phyloP scores from a whole-genome alignment of 2,329 filamentous ascomycete genomes.

The Hirsutella thompsonii region DNA sequence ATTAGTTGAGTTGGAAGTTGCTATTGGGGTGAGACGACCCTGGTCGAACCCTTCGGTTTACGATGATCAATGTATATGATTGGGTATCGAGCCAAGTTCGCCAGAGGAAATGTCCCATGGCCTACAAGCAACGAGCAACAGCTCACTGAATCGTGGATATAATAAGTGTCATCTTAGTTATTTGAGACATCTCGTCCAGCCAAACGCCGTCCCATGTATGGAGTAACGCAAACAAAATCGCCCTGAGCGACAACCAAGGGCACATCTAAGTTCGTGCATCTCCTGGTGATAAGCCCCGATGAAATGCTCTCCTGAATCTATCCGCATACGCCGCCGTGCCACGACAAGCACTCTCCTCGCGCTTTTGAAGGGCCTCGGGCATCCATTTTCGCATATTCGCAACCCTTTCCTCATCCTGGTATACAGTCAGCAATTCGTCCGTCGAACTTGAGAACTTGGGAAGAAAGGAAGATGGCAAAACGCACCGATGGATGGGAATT shows the following conservation, averaged over 20 bases:
- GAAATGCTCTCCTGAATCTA: constrained; percentile 35
- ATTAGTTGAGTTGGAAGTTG: no score
- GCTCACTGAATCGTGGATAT: no score
- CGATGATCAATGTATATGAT: no score
- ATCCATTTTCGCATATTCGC: constrained; percentile 53
- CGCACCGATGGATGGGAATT: constrained; percentile 63
- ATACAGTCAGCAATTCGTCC: background rate
- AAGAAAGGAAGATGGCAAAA: background rate
- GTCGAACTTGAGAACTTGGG: background rate
- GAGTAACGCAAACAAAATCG: background rate
- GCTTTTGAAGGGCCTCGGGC: constrained; percentile 41
- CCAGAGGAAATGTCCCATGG: no score
- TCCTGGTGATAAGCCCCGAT: constrained; percentile 13
- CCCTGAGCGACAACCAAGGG: background rate
- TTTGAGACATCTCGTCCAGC: no score
- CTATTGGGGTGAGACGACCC: no score
- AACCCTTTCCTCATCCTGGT: constrained; percentile 46
- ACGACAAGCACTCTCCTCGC: constrained; percentile 38
- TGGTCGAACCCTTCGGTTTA: no score
- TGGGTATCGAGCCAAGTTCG: no score
- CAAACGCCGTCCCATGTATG: background rate
- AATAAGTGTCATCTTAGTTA: no score
- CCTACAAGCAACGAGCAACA: no score
- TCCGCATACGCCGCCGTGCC: constrained; percentile 39
- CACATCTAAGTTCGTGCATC: background rate